Evolutionary conservation across 805 yeast species (phyloP).

Genomic region (Pichia thaimueangensis): DNA sequence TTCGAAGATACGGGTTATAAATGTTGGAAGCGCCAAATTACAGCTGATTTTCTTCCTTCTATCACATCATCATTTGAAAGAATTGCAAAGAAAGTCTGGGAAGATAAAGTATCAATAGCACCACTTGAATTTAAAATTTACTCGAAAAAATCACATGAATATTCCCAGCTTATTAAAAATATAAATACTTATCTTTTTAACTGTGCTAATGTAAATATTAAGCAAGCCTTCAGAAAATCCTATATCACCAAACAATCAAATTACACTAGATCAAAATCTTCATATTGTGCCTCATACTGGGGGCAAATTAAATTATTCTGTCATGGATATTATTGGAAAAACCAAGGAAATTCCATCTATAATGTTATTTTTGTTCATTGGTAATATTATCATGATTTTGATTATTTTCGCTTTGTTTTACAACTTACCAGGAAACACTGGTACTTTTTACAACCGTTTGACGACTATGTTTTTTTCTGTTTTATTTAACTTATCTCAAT

Average conservation of each 20-base stretch:
- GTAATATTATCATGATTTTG: constrained; percentile 48
- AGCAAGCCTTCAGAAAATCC: constrained; percentile 13
- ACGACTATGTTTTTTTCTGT: constrained; percentile 64
- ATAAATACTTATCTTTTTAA: constrained; percentile 29
- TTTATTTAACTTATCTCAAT: constrained; percentile 55
- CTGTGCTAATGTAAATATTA: constrained; percentile 7
- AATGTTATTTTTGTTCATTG: constrained; percentile 35
- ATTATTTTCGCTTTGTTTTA: constrained; percentile 53
- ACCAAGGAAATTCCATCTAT: constrained; percentile 48
- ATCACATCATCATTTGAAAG: constrained; percentile 30
- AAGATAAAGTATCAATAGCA: constrained; percentile 34
- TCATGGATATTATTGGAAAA: constrained; percentile 42
- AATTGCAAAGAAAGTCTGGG: constrained; percentile 29
- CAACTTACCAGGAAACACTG: constrained; percentile 37
- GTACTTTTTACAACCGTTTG: constrained; percentile 46
- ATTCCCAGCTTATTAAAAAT: constrained; percentile 26
- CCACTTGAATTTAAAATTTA: constrained; percentile 34
- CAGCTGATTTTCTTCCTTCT: constrained; percentile 41
- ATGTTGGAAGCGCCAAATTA: constrained; percentile 42
- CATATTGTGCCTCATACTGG: constrained; percentile 45
- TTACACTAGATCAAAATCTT: constrained; percentile 38
- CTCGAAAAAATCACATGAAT: constrained; percentile 34
- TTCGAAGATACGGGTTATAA: constrained; percentile 39
- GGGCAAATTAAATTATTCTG: constrained; percentile 46
- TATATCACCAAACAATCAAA: constrained; percentile 43